These are phyloP conservation scores for Trichophyton verrucosum DNA, from an alignment of 2,329 filamentous ascomycete genomes.

Conservation along the genomic window DNA sequence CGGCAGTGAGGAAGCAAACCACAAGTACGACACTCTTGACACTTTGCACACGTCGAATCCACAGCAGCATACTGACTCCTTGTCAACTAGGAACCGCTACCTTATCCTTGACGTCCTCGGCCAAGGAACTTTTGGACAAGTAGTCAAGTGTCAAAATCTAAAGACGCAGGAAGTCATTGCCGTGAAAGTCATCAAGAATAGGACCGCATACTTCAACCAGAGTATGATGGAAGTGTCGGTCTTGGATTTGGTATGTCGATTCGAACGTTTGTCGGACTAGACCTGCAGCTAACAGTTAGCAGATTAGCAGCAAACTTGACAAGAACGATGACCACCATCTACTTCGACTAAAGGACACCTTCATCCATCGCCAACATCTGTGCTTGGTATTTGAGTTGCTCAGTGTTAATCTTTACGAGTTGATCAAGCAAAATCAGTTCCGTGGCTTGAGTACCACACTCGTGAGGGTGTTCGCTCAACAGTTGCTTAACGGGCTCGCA, in stretches of 20 bases:
- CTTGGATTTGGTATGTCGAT: constrained; percentile 62
- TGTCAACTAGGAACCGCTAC: constrained; percentile 64
- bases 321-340: constrained; percentile 98
- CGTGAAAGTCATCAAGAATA: constrained; percentile 98
- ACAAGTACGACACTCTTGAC: constrained; percentile 55
- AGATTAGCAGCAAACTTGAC: constrained; percentile 97
- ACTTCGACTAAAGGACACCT: constrained; percentile 87
- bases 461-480: constrained; percentile 93
- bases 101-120: constrained; percentile 93
- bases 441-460: constrained; percentile 91
- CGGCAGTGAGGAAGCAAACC: constrained; percentile 91
- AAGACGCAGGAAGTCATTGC: constrained; percentile 98
- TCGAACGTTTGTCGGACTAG: background rate
- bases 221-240: constrained; percentile 99
- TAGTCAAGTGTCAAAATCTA: constrained; percentile 96
- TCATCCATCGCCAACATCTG: constrained; percentile 93
- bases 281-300: constrained; percentile 7
- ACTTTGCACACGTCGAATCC: background rate
- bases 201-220: constrained; percentile 98
- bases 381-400: constrained; percentile 93
- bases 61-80: constrained; percentile 9
- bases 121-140: constrained; percentile 95
- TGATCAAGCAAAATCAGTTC: constrained; percentile 99
- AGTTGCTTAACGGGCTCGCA: constrained; percentile 82
- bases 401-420: constrained; percentile 93